phyloP scores from a whole-genome alignment of 2,329 filamentous ascomycete genomes.

The Colletotrichum lupini region DNA sequence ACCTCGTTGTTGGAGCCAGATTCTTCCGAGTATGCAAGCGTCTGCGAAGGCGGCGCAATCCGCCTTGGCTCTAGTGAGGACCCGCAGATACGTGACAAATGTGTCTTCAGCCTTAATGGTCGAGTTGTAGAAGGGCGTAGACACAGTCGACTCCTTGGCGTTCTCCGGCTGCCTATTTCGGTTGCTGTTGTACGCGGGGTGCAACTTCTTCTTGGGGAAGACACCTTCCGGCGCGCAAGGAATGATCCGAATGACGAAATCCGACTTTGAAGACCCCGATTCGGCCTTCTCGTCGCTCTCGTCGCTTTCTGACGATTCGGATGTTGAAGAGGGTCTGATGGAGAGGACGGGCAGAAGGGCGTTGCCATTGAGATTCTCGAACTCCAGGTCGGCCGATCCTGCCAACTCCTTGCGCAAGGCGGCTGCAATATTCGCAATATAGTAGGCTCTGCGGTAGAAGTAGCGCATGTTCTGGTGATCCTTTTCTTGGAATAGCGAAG shows the following conservation, averaged over 20 bases:
- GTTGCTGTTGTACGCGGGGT: conserved; percentile 76
- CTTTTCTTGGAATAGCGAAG: conserved; percentile 86
- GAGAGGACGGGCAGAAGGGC: conserved; percentile 76
- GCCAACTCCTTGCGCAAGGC: conserved; percentile 70
- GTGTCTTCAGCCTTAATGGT: conserved; percentile 82
- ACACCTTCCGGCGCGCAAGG: conserved; percentile 76
- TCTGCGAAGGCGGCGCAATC: conserved; percentile 81
- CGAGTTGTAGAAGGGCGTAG: conserved; percentile 91
- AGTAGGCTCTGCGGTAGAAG: conserved; percentile 95
- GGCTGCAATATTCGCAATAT: conserved; percentile 83
- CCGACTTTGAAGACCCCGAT: conserved; percentile 41
- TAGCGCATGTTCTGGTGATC: conserved; percentile 94
- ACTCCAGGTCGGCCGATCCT: conserved; percentile 67
- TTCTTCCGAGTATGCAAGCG: conserved; percentile 84
- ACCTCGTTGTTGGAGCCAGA: conserved; percentile 91
- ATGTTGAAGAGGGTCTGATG: conserved; percentile 50
- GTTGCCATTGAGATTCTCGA: conserved; percentile 78
- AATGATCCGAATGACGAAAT: conserved; percentile 78
- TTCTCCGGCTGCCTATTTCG: conserved; percentile 63
- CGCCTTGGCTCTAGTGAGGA: conserved; percentile 76
- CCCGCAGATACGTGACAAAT: conserved; percentile 78
- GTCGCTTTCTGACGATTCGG: conserved; percentile 32
- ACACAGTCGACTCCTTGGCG: conserved; percentile 50
- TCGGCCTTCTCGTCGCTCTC: conserved; percentile 39
- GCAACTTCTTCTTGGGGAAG: conserved; percentile 78